Conservation (phyloP, 2,329 filamentous ascomycete genomes). For the Fusarium pseudonygamai region DNA sequence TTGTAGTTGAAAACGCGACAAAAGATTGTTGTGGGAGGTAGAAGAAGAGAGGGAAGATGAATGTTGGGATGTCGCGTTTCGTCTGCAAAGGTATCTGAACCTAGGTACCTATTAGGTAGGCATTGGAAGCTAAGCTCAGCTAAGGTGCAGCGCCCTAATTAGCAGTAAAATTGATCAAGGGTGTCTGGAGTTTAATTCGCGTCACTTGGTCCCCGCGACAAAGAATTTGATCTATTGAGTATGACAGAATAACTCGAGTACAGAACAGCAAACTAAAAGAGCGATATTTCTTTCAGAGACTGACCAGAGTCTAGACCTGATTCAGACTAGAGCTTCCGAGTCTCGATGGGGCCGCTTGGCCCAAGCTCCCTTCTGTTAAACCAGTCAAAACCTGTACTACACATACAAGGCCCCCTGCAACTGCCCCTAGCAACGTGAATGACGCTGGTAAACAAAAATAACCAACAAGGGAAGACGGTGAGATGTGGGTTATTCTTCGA, state of each 20-base stretch:
- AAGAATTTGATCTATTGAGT: neutral
- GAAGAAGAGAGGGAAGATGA: constrained; percentile 7
- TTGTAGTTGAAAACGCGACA: neutral
- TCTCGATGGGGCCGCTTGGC: constrained; percentile 14
- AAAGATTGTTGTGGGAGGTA: constrained; percentile 5
- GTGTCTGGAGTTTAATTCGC: constrained; percentile 28
- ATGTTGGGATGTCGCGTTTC: constrained; percentile 18
- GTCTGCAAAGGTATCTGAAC: neutral
- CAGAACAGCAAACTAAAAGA: fast-evolving
- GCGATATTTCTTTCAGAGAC: constrained; percentile 15
- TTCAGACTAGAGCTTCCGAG: neutral
- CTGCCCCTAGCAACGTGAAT: constrained; percentile 50
- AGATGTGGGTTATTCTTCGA: constrained; percentile 54
- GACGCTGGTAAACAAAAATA: constrained; percentile 49
- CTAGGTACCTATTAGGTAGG: too few species aligned
- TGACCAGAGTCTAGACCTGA: neutral
- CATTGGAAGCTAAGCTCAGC: neutral
- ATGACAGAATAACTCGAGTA: constrained; percentile 18
- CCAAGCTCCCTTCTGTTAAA: constrained; percentile 23
- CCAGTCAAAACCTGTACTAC: constrained; percentile 21
- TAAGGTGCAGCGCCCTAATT: neutral
- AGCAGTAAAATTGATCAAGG: constrained; percentile 12
- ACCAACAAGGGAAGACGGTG: constrained; percentile 2
- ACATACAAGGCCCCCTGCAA: constrained; percentile 29
- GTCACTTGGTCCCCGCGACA: constrained; percentile 5